These are phyloP conservation scores for Collybia sordida DNA, from an alignment of 768 basidiomycete genomes.

Conservation along the genomic window DNA sequence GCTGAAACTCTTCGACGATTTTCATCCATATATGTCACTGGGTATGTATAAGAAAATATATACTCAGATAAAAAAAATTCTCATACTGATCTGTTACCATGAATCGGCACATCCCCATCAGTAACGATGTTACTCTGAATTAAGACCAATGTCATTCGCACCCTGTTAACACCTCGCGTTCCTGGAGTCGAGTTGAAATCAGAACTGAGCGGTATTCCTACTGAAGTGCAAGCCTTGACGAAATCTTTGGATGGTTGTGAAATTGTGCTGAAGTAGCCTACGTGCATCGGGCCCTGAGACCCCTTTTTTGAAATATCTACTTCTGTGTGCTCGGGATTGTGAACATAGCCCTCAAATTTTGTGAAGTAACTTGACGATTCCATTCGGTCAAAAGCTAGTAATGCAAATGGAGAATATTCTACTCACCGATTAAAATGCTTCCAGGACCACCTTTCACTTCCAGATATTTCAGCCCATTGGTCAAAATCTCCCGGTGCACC, in stretches of 20 bases:
- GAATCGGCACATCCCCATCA: too few species aligned
- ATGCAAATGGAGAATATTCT: conserved; percentile 5
- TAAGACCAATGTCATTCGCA: conserved; percentile 12
- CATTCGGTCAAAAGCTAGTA: background rate
- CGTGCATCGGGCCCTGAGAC: conserved; percentile 46
- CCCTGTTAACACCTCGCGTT: conserved; percentile 56
- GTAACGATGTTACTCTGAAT: background rate
- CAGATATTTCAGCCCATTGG: conserved; percentile 56
- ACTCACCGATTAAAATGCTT: conserved; percentile 47
- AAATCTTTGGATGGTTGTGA: conserved; percentile 43
- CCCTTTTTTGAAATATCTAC: conserved; percentile 48
- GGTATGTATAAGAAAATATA: background rate
- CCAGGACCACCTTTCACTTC: conserved; percentile 62
- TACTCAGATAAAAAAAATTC: background rate
- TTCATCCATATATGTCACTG: conserved; percentile 67
- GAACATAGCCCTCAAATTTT: conserved; percentile 60
- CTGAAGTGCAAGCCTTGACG: conserved; percentile 47
- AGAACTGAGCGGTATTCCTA: conserved; percentile 49
- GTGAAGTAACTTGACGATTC: conserved; percentile 51
- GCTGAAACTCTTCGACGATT: conserved; percentile 52
- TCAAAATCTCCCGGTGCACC: conserved; percentile 70
- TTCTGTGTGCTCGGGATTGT: conserved; percentile 42
- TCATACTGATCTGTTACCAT: conserved; percentile 27
- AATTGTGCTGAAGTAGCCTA: conserved; percentile 46
- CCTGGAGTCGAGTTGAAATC: conserved; percentile 60